Percentiles rank a stretch among this genome's conserved stretches.
These are phyloP conservation scores for Gnomoniopsis smithogilvyi DNA, from an alignment of 2,329 filamentous ascomycete species.

Conservation along the genomic window DNA sequence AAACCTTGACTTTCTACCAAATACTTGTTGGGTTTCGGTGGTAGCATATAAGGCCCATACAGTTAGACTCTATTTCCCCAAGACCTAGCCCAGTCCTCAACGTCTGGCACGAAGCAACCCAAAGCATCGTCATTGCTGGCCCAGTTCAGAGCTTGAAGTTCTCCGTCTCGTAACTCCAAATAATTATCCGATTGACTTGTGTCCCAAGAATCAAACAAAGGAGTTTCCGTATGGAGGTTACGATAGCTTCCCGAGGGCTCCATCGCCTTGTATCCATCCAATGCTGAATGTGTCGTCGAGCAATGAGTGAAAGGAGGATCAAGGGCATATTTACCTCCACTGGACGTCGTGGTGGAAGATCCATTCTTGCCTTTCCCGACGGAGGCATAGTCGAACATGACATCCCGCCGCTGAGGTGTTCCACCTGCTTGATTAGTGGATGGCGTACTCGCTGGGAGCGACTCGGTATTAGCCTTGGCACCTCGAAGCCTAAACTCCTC, in stretches of 20 bases:
- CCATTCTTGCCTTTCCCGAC: not conserved
- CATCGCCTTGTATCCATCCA: not conserved
- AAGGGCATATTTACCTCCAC: not conserved
- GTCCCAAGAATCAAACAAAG: not conserved
- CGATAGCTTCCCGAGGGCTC: not conserved
- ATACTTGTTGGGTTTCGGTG: too few relatives aligned
- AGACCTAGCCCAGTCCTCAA: not conserved
- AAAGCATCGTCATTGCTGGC: not conserved
- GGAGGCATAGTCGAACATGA: not conserved
- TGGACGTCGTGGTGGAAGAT: not conserved
- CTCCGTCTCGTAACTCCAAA: not conserved
- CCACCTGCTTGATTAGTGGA: not conserved
- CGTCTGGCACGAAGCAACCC: not conserved
- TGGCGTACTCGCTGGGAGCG: not conserved
- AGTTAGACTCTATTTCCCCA: not conserved
- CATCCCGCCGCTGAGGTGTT: not conserved
- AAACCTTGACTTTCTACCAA: too few relatives aligned
- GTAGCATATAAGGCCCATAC: not conserved
- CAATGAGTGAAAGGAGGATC: not conserved
- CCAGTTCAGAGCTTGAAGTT: not conserved
- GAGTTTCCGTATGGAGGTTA: not conserved
- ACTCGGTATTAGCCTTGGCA: not conserved
- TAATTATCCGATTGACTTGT: not conserved
- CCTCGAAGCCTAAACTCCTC: slow-evolving; percentile 9
- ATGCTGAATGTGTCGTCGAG: not conserved